Conservation (phyloP, 2,329 filamentous ascomycete species). For the Fusarium clavum region DNA sequence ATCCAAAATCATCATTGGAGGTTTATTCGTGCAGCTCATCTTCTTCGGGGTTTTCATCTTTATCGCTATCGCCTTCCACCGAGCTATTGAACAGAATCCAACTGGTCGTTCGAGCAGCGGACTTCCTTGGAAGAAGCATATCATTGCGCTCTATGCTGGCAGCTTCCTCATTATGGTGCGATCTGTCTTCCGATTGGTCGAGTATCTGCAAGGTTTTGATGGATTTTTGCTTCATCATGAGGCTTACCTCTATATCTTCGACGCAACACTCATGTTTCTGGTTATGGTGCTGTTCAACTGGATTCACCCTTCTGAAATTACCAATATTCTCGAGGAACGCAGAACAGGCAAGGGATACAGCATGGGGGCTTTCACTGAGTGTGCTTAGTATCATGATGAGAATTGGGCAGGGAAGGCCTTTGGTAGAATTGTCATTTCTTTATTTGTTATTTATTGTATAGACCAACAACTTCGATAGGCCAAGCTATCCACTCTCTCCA, state of each 20-base stretch:
- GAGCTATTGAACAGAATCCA: constrained; percentile 16
- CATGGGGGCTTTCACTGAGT: constrained; percentile 1
- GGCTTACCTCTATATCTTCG: constrained; percentile 51
- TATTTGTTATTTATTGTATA: background rate
- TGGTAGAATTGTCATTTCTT: background rate
- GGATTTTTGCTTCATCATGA: constrained; percentile 51
- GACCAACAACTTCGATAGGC: background rate
- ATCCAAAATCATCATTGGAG: constrained; percentile 61
- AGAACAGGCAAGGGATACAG: background rate
- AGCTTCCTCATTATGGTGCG: constrained; percentile 54
- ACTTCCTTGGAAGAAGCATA: constrained; percentile 48
- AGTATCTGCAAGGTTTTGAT: constrained; percentile 52
- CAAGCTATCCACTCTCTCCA: constrained; percentile 18
- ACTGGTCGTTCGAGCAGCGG: constrained; percentile 4
- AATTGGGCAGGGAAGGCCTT: no score
- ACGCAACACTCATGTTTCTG: constrained; percentile 50
- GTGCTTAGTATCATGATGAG: background rate
- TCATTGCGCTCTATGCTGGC: constrained; percentile 37
- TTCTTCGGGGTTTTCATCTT: constrained; percentile 66
- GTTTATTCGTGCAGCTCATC: constrained; percentile 64
- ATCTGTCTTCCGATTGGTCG: constrained; percentile 54
- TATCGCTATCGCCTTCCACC: constrained; percentile 58
- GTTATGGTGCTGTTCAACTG: constrained; percentile 60
- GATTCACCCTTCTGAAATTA: constrained; percentile 46
- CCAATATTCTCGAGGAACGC: background rate